Evolutionary conservation across 108 stramenopile species (phyloP).

Genomic region (Pseudonitzschia pungens): DNA sequence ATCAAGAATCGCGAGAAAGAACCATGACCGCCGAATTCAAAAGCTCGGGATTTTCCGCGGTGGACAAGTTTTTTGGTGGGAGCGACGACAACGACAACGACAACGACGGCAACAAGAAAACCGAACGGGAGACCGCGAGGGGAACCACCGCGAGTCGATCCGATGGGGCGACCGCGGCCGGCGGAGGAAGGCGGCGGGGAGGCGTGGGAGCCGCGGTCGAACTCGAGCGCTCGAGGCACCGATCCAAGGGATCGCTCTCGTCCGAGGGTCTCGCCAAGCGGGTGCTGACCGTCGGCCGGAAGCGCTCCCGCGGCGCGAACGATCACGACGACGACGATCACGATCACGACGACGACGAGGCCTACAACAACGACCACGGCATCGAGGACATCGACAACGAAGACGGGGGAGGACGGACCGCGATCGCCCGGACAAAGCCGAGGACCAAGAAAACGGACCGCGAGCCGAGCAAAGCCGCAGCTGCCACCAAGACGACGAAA

Average conservation of each 20-base stretch:
- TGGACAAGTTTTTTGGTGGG: conserved; percentile 51
- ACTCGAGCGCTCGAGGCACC: neutral
- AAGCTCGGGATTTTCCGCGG: conserved; percentile 43
- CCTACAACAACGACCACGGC: conserved; percentile 26
- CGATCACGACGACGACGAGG: conserved; percentile 51
- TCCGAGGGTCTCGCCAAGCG: conserved; percentile 20
- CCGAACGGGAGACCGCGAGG: neutral
- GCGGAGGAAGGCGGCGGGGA: conserved; percentile 29
- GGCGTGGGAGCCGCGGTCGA: conserved; percentile 58
- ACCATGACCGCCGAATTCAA: conserved; percentile 43
- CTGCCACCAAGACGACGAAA: conserved; percentile 31
- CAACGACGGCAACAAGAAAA: neutral
- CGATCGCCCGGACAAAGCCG: conserved; percentile 26
- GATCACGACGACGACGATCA: conserved; percentile 29
- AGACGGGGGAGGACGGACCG: conserved; percentile 65
- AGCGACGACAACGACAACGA: neutral
- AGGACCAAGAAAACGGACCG: conserved; percentile 24
- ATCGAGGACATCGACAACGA: conserved; percentile 35
- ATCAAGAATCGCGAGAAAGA: no score
- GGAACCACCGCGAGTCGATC: neutral
- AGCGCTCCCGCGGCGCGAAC: conserved; percentile 52
- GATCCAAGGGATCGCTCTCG: neutral
- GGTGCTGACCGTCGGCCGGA: conserved; percentile 58
- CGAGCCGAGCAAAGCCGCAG: neutral
- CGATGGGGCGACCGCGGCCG: no score